These are phyloP conservation scores for Termitomyces eurrhizus DNA, from an alignment of 768 basidiomycete species.

Conservation along the genomic window DNA sequence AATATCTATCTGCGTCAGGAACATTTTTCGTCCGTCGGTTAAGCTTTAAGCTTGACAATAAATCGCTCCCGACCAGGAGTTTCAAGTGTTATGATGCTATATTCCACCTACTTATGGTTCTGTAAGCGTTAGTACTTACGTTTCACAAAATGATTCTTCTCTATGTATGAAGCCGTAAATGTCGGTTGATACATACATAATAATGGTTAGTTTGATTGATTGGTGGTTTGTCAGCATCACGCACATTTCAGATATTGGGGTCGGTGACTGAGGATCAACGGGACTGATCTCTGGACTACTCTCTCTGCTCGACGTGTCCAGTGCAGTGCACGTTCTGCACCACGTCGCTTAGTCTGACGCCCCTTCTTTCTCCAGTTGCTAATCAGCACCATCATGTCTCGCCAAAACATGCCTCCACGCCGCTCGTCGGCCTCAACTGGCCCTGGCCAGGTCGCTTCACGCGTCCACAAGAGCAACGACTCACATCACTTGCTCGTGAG, in stretches of 20 bases:
- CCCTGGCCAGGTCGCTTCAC: conserved; percentile 24
- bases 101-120: neutral
- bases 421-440: conserved; percentile 59
- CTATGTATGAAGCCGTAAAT: neutral
- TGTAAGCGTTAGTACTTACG: neutral
- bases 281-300: conserved; percentile 21
- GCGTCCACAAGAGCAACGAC: conserved; percentile 50
- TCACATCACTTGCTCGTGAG: conserved; percentile 42
- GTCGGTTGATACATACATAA: neutral
- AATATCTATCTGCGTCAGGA: too few species aligned
- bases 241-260: conserved; percentile 17
- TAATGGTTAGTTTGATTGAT: conserved; percentile 8
- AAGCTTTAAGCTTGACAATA: neutral
- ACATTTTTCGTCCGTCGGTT: neutral
- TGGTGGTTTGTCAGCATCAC: conserved; percentile 23
- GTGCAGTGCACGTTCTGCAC: conserved; percentile 7
- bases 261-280: conserved; percentile 17
- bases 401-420: conserved; percentile 43
- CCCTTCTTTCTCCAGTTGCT: neutral
- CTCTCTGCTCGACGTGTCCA: conserved; percentile 14
- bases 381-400: conserved; percentile 12
- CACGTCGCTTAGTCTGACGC: conserved; percentile 2
- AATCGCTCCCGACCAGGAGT: neutral
- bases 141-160: neutral
- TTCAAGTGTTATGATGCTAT: neutral